These are phyloP conservation scores for Penicillium simplicissimum DNA, from an alignment of 495 filamentous ascomycete species.

Conservation along the genomic window DNA sequence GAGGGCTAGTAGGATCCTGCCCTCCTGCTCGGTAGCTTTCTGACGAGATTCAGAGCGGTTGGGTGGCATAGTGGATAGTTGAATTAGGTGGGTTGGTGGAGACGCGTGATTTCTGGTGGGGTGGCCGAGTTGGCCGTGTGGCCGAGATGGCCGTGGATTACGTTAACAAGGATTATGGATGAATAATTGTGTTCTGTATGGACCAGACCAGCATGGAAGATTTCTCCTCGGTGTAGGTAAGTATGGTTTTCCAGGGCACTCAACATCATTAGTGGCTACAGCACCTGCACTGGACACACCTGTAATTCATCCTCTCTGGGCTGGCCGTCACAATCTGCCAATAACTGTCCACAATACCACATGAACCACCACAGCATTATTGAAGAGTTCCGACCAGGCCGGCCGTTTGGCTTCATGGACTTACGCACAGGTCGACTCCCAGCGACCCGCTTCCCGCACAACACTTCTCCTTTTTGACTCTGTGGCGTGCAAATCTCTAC, in stretches of 20 bases:
- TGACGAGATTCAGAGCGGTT: too few relatives aligned
- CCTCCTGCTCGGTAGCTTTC: too few relatives aligned
- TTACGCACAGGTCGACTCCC: constrained; percentile 1
- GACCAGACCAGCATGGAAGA: background rate
- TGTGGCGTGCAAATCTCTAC: constrained; percentile 7
- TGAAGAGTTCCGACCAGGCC: background rate
- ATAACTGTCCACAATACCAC: background rate
- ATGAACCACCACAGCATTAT: background rate
- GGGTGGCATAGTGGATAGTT: too few relatives aligned
- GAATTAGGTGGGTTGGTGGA: too few relatives aligned
- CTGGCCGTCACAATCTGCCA: too few relatives aligned
- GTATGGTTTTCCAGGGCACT: background rate
- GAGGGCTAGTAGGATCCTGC: too few relatives aligned
- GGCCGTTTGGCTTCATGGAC: background rate
- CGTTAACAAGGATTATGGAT: background rate
- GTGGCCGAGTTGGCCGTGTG: too few relatives aligned
- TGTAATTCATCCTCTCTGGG: background rate
- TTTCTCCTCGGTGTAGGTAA: background rate
- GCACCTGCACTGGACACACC: background rate
- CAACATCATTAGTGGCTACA: background rate
- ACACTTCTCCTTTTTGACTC: background rate
- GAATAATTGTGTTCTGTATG: background rate
- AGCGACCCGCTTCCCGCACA: background rate
- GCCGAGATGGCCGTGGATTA: too few relatives aligned
- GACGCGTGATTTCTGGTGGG: too few relatives aligned